These are phyloP conservation scores for Rhizophagus sp. DNA, from an alignment of 192 early-diverging fungal genomes.

Conservation along the genomic window DNA sequence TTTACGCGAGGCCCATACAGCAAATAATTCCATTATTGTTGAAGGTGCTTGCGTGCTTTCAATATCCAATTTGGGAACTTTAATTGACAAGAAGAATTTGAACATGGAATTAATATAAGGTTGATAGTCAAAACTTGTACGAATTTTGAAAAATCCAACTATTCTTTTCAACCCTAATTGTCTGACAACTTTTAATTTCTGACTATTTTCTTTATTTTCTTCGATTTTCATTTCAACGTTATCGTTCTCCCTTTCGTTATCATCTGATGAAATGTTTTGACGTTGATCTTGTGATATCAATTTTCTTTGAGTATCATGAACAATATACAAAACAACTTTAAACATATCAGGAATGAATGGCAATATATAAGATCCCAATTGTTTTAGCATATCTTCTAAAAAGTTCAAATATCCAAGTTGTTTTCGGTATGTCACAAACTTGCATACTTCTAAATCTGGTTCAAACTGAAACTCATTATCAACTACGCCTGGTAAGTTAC, in stretches of 20 bases:
- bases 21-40: slow-evolving; percentile 74
- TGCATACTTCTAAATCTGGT: slow-evolving; percentile 37
- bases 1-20: slow-evolving; percentile 70
- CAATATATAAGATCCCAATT: slow-evolving; percentile 70
- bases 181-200: slow-evolving; percentile 64
- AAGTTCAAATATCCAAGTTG: slow-evolving; percentile 82
- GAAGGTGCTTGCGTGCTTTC: slow-evolving; percentile 93
- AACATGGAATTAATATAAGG: slow-evolving; percentile 81
- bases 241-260: slow-evolving; percentile 35
- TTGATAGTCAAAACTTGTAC: slow-evolving; percentile 69
- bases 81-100: slow-evolving; percentile 63
- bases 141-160: slow-evolving; percentile 75
- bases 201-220: background rate
- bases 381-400: slow-evolving; percentile 80
- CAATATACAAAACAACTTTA: slow-evolving; percentile 74
- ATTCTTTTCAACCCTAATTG: slow-evolving; percentile 74
- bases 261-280: slow-evolving; percentile 30
- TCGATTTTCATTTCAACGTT: slow-evolving; percentile 30
- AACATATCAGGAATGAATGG: slow-evolving; percentile 76
- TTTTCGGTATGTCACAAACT: slow-evolving; percentile 51
- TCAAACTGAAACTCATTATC: slow-evolving; percentile 44
- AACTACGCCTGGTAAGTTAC: slow-evolving; percentile 41
- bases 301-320: slow-evolving; percentile 61
- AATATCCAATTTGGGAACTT: slow-evolving; percentile 65
- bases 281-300: slow-evolving; percentile 36